phyloP scores from a whole-genome alignment of 2,329 filamentous ascomycete genomes.

The Calonectria naviculata region DNA sequence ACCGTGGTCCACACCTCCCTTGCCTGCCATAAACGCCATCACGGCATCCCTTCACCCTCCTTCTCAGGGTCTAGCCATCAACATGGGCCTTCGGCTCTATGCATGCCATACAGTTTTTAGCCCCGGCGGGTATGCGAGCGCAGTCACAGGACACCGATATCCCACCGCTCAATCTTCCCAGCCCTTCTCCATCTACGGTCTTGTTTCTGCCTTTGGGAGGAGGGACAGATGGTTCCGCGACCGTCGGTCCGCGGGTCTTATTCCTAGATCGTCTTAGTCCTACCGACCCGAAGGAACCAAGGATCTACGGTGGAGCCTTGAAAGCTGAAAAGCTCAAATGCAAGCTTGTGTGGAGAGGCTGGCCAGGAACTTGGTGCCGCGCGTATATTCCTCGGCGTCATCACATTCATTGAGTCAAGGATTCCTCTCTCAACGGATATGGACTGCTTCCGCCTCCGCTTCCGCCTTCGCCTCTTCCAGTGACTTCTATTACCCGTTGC shows the following conservation, averaged over 20 bases:
- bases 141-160: constrained; percentile 34
- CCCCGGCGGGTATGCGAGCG: constrained; percentile 43
- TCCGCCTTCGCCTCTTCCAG: not conserved
- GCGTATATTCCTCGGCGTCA: not conserved
- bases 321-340: not conserved
- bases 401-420: constrained; percentile 8
- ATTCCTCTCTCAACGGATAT: not conserved
- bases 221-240: constrained; percentile 1
- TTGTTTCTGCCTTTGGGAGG: constrained; percentile 1
- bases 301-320: not conserved
- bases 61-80: constrained; percentile 29
- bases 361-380: not conserved
- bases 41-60: constrained; percentile 11
- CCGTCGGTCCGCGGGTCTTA: not conserved
- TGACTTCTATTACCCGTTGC: constrained; percentile 3
- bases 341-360: not conserved
- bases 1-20: constrained; percentile 11
- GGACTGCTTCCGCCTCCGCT: not conserved
- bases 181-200: constrained; percentile 10
- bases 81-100: constrained; percentile 35
- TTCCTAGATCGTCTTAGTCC: constrained; percentile 6
- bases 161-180: constrained; percentile 19
- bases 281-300: constrained; percentile 3
- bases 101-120: constrained; percentile 43
- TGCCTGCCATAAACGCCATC: constrained; percentile 14